Evolutionary conservation across 768 basidiomycete genomes (phyloP).

Genomic region (Pleurotus pulmonarius): DNA sequence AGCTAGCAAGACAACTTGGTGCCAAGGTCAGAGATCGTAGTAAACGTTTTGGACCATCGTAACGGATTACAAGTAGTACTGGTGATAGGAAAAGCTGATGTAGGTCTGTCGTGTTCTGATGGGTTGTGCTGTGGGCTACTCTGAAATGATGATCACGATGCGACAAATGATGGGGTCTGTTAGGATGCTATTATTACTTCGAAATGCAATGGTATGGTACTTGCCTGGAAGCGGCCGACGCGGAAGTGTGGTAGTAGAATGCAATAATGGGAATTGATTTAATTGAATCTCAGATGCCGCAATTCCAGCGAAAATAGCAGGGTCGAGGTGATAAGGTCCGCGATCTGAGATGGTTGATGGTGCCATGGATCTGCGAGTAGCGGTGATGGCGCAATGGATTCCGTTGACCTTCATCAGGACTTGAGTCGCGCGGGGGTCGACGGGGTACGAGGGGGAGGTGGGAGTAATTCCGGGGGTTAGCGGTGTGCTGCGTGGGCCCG

Average conservation of each 20-base stretch:
- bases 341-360: slow-evolving; percentile 12
- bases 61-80: background rate
- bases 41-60: background rate
- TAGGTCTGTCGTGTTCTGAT: background rate
- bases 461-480: background rate
- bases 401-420: background rate
- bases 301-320: slow-evolving; percentile 16
- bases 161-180: background rate
- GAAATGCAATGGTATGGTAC: slow-evolving; percentile 7
- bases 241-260: background rate
- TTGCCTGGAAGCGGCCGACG: background rate
- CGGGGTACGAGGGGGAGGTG: background rate
- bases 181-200: background rate
- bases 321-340: slow-evolving; percentile 32
- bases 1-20: background rate
- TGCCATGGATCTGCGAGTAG: background rate
- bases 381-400: background rate
- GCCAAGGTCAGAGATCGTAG: background rate
- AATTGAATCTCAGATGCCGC: background rate
- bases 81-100: background rate
- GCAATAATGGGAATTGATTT: background rate
- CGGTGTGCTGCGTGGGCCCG: background rate
- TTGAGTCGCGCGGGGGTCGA: background rate
- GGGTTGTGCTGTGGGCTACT: background rate
- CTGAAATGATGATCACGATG: background rate